A percentile compares a stretch with the other conserved stretches of the same genome.
These are phyloP conservation scores for Rhynchosporium graminicola DNA, from an alignment of 2,329 filamentous ascomycete genomes.

Conservation along the genomic window DNA sequence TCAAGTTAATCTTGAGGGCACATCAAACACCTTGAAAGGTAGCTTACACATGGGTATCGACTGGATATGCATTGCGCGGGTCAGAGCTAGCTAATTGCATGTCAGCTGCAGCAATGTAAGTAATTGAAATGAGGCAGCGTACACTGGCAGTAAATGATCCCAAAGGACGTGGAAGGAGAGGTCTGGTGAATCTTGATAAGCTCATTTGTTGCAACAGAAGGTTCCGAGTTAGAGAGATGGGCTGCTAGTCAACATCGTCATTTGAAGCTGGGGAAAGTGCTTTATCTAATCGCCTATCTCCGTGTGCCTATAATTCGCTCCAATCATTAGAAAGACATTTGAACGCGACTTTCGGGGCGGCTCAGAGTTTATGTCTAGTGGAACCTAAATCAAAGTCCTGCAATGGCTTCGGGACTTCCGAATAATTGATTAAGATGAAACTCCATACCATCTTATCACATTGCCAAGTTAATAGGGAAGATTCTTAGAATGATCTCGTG, in stretches of 20 bases:
- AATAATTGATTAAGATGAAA: too few species aligned
- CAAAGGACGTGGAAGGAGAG: constrained; percentile 21
- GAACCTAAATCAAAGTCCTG: too few species aligned
- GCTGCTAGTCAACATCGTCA: constrained; percentile 4
- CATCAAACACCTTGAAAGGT: constrained; percentile 25
- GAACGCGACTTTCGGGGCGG: neutral
- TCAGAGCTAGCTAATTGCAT: constrained; percentile 26
- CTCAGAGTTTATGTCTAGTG: neutral
- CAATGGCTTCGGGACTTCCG: too few species aligned
- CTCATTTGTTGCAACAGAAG: constrained; percentile 22
- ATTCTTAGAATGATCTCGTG: too few species aligned
- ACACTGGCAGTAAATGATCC: constrained; percentile 26
- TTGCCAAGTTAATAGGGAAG: too few species aligned
- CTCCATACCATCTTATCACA: too few species aligned
- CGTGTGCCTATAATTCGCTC: neutral
- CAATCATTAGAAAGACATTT: neutral
- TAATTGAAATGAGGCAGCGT: constrained; percentile 1
- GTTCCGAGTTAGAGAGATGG: neutral
- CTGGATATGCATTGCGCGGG: constrained; percentile 73
- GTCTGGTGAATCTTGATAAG: constrained; percentile 28
- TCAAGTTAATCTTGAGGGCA: constrained; percentile 19
- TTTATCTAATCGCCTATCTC: constrained; percentile 22
- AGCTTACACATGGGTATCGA: constrained; percentile 85
- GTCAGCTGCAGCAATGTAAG: constrained; percentile 1
- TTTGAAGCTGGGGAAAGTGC: neutral